Evolutionary conservation across 768 basidiomycete genomes (phyloP).

Genomic region (Mycena albidolilacea): DNA sequence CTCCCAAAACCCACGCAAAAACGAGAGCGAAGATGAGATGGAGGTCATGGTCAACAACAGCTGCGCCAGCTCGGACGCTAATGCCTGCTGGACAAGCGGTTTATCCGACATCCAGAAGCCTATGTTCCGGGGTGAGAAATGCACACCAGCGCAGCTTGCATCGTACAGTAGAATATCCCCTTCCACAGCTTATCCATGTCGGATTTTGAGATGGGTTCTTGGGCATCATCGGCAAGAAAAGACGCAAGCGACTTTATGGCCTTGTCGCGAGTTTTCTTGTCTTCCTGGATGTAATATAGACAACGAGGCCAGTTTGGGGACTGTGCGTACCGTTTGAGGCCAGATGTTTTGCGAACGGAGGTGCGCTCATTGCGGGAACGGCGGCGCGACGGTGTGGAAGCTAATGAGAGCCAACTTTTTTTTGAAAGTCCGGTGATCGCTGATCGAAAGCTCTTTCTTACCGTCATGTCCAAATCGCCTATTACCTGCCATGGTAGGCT

Average conservation of each 20-base stretch:
- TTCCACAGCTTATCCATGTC: slow-evolving; percentile 98
- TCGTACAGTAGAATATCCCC: slow-evolving; percentile 95
- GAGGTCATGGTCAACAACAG: slow-evolving; percentile 79
- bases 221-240: slow-evolving; percentile 82
- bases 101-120: slow-evolving; percentile 99
- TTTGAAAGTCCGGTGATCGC: slow-evolving; percentile 47
- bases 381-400: background rate
- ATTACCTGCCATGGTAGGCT: slow-evolving; percentile 91
- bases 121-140: slow-evolving; percentile 48
- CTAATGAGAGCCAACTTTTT: slow-evolving; percentile 36
- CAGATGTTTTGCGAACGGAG: slow-evolving; percentile 92
- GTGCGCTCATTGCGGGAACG: slow-evolving; percentile 57
- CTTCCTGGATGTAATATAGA: slow-evolving; percentile 57
- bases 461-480: slow-evolving; percentile 73
- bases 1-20: slow-evolving; percentile 93
- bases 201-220: slow-evolving; percentile 71
- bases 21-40: slow-evolving; percentile 73
- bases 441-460: background rate
- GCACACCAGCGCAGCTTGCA: background rate
- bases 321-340: slow-evolving; percentile 85
- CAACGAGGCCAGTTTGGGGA: slow-evolving; percentile 16
- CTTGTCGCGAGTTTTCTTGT: slow-evolving; percentile 93
- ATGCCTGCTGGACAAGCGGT: slow-evolving; percentile 93
- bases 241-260: slow-evolving; percentile 84
- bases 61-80: slow-evolving; percentile 89